Evolutionary conservation across 208 protist species (phyloP), one percentile per base, ranked within the genome.

Genomic region (Leishmania aethiopica): DNA sequence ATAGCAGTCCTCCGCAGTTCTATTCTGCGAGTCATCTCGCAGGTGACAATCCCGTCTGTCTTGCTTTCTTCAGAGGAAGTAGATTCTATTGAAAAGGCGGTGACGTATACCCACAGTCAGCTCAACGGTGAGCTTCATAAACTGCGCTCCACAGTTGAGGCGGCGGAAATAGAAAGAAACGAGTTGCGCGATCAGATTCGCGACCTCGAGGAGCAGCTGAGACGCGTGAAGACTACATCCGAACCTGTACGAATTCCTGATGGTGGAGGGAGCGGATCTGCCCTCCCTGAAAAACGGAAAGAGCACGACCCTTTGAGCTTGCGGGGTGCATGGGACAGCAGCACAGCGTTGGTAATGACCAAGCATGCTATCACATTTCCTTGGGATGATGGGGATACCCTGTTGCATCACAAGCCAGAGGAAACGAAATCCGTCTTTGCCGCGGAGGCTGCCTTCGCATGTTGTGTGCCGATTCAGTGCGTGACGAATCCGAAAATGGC

Each of bases 351-450:
- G 42, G 84, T 92, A 13, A 66, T 73, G 32, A 91, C 89, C n/a
- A 86, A 82, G 51, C 88, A 95, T 70, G 75, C 60, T 3, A 73
- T 80, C 51, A 69, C 69, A 17, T 90, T 95, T 79, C 15, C 80
- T 1, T 95, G 86, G 84, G 70, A 79, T 22, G 79, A 75, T 15
- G 81, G 85, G 25, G 73, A 83, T 57, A 66, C 71, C 0, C 76
- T 95, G 15, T 19, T 91, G 28, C 74, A 66, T 35, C 85, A 90
- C 71, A 91, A 88, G 25, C 88, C 89, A 2, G 89, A 95, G 66
- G 88, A 95, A 60, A 79, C 86, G 25, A 78, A 86, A 11, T 72
- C 71, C 13, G 73, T 86, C 32, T 86, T 90, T 62, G 75, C 19
- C 3, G 80, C 73, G 0, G 89, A 93, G 45, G 80, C 85, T 42